Base-by-base conservation (phyloP, 1,284 basidiomycete genomes). In the Heterobasidion irregulare region DNA sequence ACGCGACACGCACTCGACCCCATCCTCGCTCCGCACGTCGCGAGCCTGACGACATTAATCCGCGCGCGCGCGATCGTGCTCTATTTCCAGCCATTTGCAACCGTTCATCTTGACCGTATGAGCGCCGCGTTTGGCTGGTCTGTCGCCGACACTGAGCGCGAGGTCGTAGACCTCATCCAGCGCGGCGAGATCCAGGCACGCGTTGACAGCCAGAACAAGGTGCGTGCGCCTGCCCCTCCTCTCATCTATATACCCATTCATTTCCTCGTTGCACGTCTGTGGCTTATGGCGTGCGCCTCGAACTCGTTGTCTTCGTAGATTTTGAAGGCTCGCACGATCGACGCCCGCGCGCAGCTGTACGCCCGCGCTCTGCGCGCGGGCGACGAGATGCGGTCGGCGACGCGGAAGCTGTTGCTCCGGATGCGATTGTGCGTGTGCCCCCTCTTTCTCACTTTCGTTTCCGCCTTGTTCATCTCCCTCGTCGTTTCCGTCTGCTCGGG, bases 61-160 rank as follows among this genome's bases (percentile, higher is more conserved):
- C 82, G 80, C 16, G 80, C 84, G 59, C 85, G 83, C 55, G 84
- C 89, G 0, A 73, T 93, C 47, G 81, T 89, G n/a, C 75, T 89
- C 43, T 94, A 94, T 70, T 91, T 94, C 74, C 79, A 84, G 60
- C 92, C 93, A 0, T 95, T 93, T 66, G 72, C 86, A 46, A 81
- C 86, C 15, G 89, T 95, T 65, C 79, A 81, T 60, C 79, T 96
- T 26, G 79, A 84, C 45, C 78, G 88, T 35, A 90, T 95, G 86
- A 83, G 85, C 44, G 69, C 70, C 2, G 89, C 91, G 3, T 94
- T 96, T 63, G 93, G 93, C 6, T 90, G 90, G 83, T 75, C 76
- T 0, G 71, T 86, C 5, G 79, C 81, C 10, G 81, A 84, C 57
- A 80, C 89, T 15, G 84, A 89, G 66, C 71, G 73, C 47, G 80